Base-by-base conservation (phyloP, 257 asterid species). In the Petunia secreta region DNA sequence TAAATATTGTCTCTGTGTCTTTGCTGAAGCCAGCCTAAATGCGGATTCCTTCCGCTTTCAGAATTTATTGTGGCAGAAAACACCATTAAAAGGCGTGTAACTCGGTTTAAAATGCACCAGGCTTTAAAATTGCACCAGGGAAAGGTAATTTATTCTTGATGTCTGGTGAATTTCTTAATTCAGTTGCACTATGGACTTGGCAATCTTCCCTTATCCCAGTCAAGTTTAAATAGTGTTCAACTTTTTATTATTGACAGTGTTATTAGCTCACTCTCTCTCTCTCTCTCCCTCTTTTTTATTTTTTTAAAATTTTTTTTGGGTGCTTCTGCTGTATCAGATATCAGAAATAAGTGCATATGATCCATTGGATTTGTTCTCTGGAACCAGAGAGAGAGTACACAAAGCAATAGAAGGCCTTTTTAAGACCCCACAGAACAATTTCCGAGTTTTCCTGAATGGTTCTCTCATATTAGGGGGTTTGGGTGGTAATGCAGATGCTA, bases 31-130 rank as follows among this genome's bases (percentile, higher is more conserved):
- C 92, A 95, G 99, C 99, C 99, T 68, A 96, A 96, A 86, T 87
- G 95, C 73, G 98, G 98, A 82, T 91, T 91, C 82, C 93, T 94
- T 87, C 97, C 99, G 2, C 63, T 50, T 60, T 91, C 99, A 37
- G 88, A 94, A 84, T 96, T 88, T 81, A 94, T 96, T 55, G 84
- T 89, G 5, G 90, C 90, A 85, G 90, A 84, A 80, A 92, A 90
- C 83, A 91, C 87, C 1, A 84, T 92, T 8, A 92, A 96, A 88
- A 92, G 79, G 87, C 90, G 91, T 38, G 79, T 83, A 52, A 74
- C 91, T 83, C 98, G 99, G 78, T 96, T 96, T 80, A 84, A 85
- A 85, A 92, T 94, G 99, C 97, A 96, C 86, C 98, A 96, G 88
- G 91, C 90, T 81, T 87, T 96, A 83, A 94, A 91, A 84, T 81